Conservation (phyloP, 2,329 filamentous ascomycete genomes). For the Huntiella omanensis region DNA sequence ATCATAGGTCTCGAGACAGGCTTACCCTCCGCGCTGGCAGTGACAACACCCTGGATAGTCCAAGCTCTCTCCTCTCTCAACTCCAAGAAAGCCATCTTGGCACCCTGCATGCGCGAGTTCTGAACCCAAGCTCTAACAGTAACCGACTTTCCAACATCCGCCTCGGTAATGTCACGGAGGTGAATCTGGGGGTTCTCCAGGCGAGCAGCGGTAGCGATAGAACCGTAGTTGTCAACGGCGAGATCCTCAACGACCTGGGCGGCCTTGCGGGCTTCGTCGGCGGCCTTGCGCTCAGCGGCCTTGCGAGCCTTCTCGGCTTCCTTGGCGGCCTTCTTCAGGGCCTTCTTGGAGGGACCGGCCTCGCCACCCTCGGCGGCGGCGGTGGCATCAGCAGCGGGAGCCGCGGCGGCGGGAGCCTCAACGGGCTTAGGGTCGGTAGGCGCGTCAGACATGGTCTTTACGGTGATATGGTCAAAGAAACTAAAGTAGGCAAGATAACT, state of each 20-base stretch:
- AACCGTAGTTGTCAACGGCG: slow-evolving; percentile 65
- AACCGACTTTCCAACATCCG: slow-evolving; percentile 50
- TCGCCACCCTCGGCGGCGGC: slow-evolving; percentile 10
- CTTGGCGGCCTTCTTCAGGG: slow-evolving; percentile 70
- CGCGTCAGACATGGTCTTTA: slow-evolving; percentile 18
- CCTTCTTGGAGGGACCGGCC: slow-evolving; percentile 51
- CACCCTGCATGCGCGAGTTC: slow-evolving; percentile 72
- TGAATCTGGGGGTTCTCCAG: slow-evolving; percentile 37
- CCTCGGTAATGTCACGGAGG: slow-evolving; percentile 44
- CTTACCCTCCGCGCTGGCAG: slow-evolving; percentile 51
- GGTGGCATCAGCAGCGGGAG: slow-evolving; percentile 1
- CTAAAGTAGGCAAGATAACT: too few species aligned
- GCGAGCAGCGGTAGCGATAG: slow-evolving; percentile 38
- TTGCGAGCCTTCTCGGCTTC: slow-evolving; percentile 61
- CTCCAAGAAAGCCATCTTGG: slow-evolving; percentile 83
- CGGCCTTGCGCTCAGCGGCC: slow-evolving; percentile 57
- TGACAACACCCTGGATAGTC: slow-evolving; percentile 66
- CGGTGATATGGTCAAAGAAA: not conserved
- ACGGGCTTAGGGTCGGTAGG: slow-evolving; percentile 15
- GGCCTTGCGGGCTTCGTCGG: slow-evolving; percentile 46
- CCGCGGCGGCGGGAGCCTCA: slow-evolving; percentile 6
- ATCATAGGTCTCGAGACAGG: slow-evolving; percentile 72
- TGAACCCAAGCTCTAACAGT: slow-evolving; percentile 67
- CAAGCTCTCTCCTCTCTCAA: slow-evolving; percentile 56
- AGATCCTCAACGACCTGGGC: slow-evolving; percentile 48